A percentile compares a stretch with the other conserved stretches of the same genome.
Evolutionary conservation across 345 rosid genomes (phyloP).

Genomic region (Euclidium syriacum): DNA sequence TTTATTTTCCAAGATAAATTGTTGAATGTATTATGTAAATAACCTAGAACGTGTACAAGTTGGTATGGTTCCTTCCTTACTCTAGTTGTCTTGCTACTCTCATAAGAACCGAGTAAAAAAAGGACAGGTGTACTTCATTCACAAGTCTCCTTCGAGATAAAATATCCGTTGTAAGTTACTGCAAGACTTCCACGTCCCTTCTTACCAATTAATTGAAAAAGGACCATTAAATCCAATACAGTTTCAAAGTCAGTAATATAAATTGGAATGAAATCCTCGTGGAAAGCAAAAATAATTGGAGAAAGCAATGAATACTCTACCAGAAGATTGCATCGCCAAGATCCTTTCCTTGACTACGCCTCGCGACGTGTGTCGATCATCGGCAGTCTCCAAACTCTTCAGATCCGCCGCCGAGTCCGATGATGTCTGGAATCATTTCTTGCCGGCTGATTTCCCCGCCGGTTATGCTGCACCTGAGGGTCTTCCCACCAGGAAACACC

Average conservation of each 20-base stretch:
- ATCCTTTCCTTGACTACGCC: constrained; percentile 61
- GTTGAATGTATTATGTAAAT: neutral
- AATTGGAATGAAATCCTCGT: neutral
- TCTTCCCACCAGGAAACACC: constrained; percentile 41
- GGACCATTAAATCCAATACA: too few species aligned
- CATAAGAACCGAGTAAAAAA: neutral
- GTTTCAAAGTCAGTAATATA: too few species aligned
- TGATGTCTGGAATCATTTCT: constrained; percentile 51
- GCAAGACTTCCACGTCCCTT: neutral
- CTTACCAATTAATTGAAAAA: too few species aligned
- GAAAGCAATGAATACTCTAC: constrained; percentile 31
- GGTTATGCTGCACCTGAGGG: constrained; percentile 13
- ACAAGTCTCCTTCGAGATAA: too few species aligned
- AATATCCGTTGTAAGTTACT: too few species aligned
- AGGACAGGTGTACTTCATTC: neutral
- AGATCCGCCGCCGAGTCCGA: constrained; percentile 59
- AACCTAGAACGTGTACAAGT: neutral
- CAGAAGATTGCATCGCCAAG: constrained; percentile 49
- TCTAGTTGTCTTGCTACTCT: neutral
- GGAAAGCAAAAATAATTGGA: neutral
- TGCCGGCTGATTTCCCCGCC: constrained; percentile 45
- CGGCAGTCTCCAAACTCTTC: constrained; percentile 45
- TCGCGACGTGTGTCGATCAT: constrained; percentile 45
- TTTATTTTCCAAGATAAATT: neutral
- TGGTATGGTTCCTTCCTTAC: constrained; percentile 1